Base-by-base conservation (phyloP, 1,139 yeast species). In the Nadsonia starkeyi-henricii region DNA sequence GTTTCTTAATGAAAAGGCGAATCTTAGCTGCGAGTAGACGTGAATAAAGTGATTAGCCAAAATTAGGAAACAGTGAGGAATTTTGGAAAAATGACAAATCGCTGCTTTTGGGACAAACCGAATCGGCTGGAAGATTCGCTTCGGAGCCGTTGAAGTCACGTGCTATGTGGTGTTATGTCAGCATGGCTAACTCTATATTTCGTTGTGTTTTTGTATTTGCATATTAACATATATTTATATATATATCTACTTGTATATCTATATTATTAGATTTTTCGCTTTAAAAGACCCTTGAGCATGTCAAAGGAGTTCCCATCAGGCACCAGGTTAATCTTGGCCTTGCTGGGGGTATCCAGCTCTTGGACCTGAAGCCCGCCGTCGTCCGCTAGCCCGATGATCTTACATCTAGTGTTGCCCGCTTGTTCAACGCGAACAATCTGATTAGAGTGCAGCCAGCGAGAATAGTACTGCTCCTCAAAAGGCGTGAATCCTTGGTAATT, bases 221-320 rank as follows among this genome's bases (percentile, higher is more conserved):
- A n/a, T n/a, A n/a, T n/a, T n/a, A n/a, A n/a, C n/a, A n/a, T n/a
- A n/a, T n/a, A 23, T 23, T 23, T 23, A 23, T 9, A 23, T 23
- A 23, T 23, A 5, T 23, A 23, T 23, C 28, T 5, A 9, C 28
- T 23, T 23, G 5, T 23, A 23, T 23, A 5, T 3, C 17, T 33
- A 5, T 12, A 12, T 33, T 12, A 33, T 48, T 42, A 56, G 23
- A 45, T 47, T 55, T 68, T 69, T 57, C 75, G 79, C 52, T 86
- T 84, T n/a, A 93, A 82, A 54, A 93, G 69, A 0, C 98, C 97
- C 58, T 77, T 83, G 69, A 91, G 83, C 71, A 93, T 89, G 62
- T 93, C 98, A 61, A 93, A 93, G 1, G 96, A 85, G 62, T 93
- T 93, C 0, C 98, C 98, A 62, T 93, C 98, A 0, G 99, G 98